Evolutionary conservation across 2,329 filamentous ascomycete species (phyloP), one percentile per base, ranked within the genome.

Genomic region (Phaeosphaeria sp.): DNA sequence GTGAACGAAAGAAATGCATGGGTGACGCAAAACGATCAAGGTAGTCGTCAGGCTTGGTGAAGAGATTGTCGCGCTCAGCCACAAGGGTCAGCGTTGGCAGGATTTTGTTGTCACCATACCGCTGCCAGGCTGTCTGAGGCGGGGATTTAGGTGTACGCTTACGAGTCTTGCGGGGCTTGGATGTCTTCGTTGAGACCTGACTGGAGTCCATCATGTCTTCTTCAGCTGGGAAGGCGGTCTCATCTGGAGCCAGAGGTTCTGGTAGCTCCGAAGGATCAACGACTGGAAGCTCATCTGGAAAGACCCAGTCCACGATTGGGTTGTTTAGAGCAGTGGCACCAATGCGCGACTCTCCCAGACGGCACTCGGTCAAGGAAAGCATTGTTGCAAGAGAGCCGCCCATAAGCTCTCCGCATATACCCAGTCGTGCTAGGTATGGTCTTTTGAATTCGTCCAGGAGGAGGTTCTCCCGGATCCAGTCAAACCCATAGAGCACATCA

Each of bases 21-120:
- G 82, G 81, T 6, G 81, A 83, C 1, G 80, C 81, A 62, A 84
- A 84, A 3, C 80, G 78, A 63, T 84, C 82, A 55, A 82, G 82
- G 56, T 77, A 82, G 51, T 79, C 68, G 42, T 78, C 77, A 11
- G 77, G 72, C 46, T 73, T 77, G 10, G 66, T 62, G 64, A 84
- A 84, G 1, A 82, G 61, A 1, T 64, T 50, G 17, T 73, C 66
- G 50, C 81, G 72, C 22, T 78, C 67, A 18, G 62, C 63, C 18
- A 72, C 64, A 11, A 81, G 60, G 7, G 66, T 67, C 25, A 65
- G 41, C 0, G 67, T 64, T 0, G 74, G 72, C n/a, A 79, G 51
- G 6, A 63, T 44, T 6, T 54, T 22, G 50, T 69, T 72, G 39
- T 72, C 64, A n/a, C 63, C 57, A 46, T 72, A 56, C 30, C 53